Conservation (phyloP, 768 basidiomycete species). For the Xanthoconium purpureum region DNA sequence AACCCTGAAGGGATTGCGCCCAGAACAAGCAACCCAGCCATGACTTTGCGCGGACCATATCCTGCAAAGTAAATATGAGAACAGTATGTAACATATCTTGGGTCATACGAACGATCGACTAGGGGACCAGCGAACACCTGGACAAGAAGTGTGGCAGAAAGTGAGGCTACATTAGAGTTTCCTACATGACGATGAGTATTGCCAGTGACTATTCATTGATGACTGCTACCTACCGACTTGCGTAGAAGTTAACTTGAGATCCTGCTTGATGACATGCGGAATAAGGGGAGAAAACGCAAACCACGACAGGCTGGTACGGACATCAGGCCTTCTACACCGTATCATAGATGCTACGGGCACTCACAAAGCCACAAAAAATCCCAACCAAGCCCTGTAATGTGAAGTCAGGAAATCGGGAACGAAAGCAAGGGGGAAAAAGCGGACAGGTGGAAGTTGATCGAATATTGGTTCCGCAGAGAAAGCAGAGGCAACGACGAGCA, state of each 20-base stretch:
- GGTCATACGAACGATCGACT: conserved; percentile 36
- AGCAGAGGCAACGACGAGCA: conserved; percentile 2
- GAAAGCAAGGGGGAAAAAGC: neutral
- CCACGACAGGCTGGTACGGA: conserved; percentile 38
- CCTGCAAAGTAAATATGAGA: neutral
- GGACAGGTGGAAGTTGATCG: conserved; percentile 7
- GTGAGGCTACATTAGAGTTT: conserved; percentile 49
- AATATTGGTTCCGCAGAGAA: conserved; percentile 6
- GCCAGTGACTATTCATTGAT: neutral
- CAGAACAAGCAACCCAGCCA: conserved; percentile 3
- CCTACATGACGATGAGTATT: conserved; percentile 17
- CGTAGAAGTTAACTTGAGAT: conserved; percentile 45
- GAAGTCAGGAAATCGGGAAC: neutral
- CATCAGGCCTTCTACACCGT: neutral
- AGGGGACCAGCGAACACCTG: conserved; percentile 50
- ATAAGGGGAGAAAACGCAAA: conserved; percentile 63
- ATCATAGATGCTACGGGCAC: neutral
- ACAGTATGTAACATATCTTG: neutral
- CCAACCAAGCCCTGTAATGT: conserved; percentile 1
- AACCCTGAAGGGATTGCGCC: conserved; percentile 8
- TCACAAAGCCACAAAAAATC: conserved; percentile 7
- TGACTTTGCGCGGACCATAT: conserved; percentile 7
- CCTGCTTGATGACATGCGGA: conserved; percentile 51
- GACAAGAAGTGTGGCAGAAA: conserved; percentile 47
- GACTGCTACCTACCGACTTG: conserved; percentile 37